A percentile compares a stretch with the other conserved stretches of the same genome.
These are phyloP conservation scores for Pleurotus ostreatus DNA, from an alignment of 768 basidiomycete genomes.

Conservation along the genomic window DNA sequence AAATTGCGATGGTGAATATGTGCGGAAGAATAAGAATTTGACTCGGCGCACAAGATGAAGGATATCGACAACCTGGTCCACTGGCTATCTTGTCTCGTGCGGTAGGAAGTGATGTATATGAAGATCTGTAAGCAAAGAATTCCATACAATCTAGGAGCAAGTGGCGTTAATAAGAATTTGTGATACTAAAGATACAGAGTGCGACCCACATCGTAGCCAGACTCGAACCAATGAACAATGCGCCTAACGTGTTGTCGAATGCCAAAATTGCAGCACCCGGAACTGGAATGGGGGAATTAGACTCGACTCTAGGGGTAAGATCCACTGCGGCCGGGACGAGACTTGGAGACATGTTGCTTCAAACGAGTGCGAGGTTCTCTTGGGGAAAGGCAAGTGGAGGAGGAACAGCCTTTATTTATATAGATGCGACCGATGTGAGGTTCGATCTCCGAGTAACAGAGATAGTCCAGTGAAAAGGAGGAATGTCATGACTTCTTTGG, in stretches of 20 bases:
- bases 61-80: background rate
- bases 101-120: slow-evolving; percentile 4
- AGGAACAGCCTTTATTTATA: no score
- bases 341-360: no score
- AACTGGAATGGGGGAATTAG: background rate
- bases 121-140: slow-evolving; percentile 9
- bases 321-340: no score
- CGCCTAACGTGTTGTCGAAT: slow-evolving; percentile 9
- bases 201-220: background rate
- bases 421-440: no score
- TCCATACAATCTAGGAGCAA: slow-evolving; percentile 3
- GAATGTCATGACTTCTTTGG: no score
- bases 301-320: background rate
- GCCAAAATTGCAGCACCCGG: background rate
- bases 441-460: no score
- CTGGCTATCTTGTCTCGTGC: background rate
- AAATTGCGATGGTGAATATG: background rate
- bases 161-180: background rate
- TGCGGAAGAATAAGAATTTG: background rate
- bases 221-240: slow-evolving; percentile 6
- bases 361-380: no score
- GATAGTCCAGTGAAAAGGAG: no score
- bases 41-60: background rate
- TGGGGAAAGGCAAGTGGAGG: no score
- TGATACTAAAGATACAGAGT: background rate